Base-by-base conservation (phyloP, 2,329 filamentous ascomycete species). In the Lachnellula subtilissima region DNA sequence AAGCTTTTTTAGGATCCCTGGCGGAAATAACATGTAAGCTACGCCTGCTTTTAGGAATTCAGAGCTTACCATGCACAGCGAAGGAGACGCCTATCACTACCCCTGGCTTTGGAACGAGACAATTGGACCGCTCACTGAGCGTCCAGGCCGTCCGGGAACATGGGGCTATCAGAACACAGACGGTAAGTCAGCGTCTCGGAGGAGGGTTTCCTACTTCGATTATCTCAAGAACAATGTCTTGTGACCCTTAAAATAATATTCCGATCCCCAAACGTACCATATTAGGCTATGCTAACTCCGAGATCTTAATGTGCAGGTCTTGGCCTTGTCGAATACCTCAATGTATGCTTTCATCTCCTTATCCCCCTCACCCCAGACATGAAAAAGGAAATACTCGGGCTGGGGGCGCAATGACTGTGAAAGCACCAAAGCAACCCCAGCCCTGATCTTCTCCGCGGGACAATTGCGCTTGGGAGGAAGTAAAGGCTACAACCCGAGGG, bases 1-100 rank as follows among this genome's bases (percentile, higher is more conserved):
- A 0, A 77, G 76, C n/a, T 79, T 87, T 62, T 75, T 88, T 46
- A 78, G 86, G 15, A 80, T 87, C 56, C 85, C 85, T 0, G 86
- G 86, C 5, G 85, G 83, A 8, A 86, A 85, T 65, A 85, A 84
- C 73, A 70, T 86, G 68, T 70, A 66, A 55, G 70, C 65, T 2
- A 12, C 19, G 11, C 23, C 23, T 14, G 19, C 4, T 40, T 28
- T 57, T 9, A 49, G 50, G 11, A 43, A 57, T 25, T 54, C 45
- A 40, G 35, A 54, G 45, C 56, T 60, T 11, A 72, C 46, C 71
- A 65, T 72, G 60, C 37, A 35, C 54, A 67, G 57, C 51, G 69
- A 67, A 63, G 65, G 63, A 47, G 61, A 59, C 48, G 37, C 49
- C 35, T 59, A 52, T 50, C 61, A 61, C 46, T 63, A 66, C 54